Percentiles rank a stretch among this genome's conserved stretches.
phyloP scores from a whole-genome alignment of 1,284 basidiomycete genomes.

The Ustilago crameri region DNA sequence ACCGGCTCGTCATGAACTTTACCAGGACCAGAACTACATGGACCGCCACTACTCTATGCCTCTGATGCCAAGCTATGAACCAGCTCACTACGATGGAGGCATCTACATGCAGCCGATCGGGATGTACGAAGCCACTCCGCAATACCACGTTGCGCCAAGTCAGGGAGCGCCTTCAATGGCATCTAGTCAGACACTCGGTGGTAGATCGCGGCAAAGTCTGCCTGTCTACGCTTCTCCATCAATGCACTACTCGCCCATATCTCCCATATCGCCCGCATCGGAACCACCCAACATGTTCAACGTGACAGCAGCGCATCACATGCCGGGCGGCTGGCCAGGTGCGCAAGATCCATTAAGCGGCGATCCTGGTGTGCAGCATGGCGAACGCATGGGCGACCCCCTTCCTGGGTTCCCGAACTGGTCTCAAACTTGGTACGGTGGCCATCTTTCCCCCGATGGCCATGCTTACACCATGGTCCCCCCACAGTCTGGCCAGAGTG shows the following conservation, averaged over 20 bases:
- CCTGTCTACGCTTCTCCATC: conserved; percentile 31
- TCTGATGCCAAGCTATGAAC: conserved; percentile 19
- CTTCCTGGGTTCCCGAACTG: conserved; percentile 53
- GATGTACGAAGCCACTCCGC: conserved; percentile 13
- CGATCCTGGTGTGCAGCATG: conserved; percentile 1
- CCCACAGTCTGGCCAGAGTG: conserved; percentile 47
- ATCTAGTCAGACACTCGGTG: conserved; percentile 27
- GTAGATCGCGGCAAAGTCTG: conserved; percentile 28
- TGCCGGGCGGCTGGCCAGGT: conserved; percentile 20
- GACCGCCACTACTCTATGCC: conserved; percentile 24
- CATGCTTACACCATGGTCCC: conserved; percentile 59
- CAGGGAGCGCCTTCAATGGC: conserved; percentile 26
- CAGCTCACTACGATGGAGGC: conserved; percentile 31
- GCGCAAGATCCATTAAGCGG: conserved; percentile 15
- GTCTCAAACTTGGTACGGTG: conserved; percentile 57
- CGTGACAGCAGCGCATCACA: conserved; percentile 49
- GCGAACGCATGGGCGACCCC: conserved; percentile 30
- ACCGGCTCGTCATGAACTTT: conserved; percentile 23
- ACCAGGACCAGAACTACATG: conserved; percentile 12
- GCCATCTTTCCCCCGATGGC: conserved; percentile 60
- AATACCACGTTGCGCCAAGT: conserved; percentile 10
- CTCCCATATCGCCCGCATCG: conserved; percentile 29
- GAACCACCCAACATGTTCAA: conserved; percentile 48
- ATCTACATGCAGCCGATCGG: conserved; percentile 30
- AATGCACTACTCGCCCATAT: conserved; percentile 17